These are phyloP conservation scores for Vitis hybrid DNA, from an alignment of 177 flowering plant species.

Conservation along the genomic window DNA sequence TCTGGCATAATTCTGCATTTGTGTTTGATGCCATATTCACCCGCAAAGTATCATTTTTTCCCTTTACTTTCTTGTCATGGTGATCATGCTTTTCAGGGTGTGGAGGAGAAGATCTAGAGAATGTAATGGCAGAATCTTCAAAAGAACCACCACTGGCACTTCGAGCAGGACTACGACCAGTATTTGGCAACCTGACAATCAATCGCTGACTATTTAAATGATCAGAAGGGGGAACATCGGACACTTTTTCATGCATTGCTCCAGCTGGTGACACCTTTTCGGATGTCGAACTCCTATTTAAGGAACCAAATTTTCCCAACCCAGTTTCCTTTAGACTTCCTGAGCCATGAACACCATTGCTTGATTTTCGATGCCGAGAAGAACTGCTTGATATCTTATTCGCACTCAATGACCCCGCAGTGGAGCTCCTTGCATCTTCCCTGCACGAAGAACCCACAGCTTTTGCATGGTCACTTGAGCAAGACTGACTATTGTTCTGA, in stretches of 20 bases:
- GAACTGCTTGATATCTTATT: constrained; percentile 43
- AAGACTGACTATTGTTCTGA: constrained; percentile 77
- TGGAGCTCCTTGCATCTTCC: constrained; percentile 76
- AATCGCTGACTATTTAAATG: constrained; percentile 56
- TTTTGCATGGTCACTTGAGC: constrained; percentile 73
- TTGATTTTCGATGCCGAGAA: constrained; percentile 60
- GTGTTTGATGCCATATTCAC: constrained; percentile 31
- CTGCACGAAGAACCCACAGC: constrained; percentile 41
- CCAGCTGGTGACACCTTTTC: constrained; percentile 57
- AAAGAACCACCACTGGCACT: constrained; percentile 49
- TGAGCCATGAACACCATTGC: constrained; percentile 51
- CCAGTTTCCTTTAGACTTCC: constrained; percentile 51
- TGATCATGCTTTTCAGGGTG: constrained; percentile 56
- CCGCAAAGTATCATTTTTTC: constrained; percentile 40
- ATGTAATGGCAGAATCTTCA: constrained; percentile 52
- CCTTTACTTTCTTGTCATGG: constrained; percentile 41
- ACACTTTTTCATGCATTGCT: constrained; percentile 37
- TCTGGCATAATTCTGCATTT: constrained; percentile 61
- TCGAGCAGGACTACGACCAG: constrained; percentile 67
- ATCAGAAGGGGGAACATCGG: constrained; percentile 46
- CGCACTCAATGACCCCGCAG: constrained; percentile 53
- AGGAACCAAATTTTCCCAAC: constrained; percentile 36
- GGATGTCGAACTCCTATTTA: constrained; percentile 30
- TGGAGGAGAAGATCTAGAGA: constrained; percentile 65
- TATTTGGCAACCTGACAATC: constrained; percentile 78